These are phyloP conservation scores for Phytophthora pseudosyringae DNA, from an alignment of 352 stramenopile species.

Conservation along the genomic window DNA sequence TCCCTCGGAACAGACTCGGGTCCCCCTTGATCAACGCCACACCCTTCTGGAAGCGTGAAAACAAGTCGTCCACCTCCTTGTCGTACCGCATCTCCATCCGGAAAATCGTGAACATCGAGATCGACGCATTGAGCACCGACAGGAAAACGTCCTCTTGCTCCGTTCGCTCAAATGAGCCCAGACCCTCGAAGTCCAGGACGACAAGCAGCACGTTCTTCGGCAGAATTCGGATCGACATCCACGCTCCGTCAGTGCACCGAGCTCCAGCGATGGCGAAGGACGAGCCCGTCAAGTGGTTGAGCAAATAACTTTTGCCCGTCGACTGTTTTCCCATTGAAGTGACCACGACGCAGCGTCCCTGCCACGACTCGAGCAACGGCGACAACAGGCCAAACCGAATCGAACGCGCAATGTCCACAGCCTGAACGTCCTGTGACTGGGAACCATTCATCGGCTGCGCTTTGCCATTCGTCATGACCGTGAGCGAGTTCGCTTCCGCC, in stretches of 20 bases:
- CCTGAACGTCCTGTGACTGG: constrained; percentile 31
- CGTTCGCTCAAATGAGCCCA: constrained; percentile 74
- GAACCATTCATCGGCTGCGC: constrained; percentile 13
- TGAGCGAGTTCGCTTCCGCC: constrained; percentile 64
- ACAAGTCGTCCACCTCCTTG: constrained; percentile 80
- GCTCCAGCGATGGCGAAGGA: constrained; percentile 72
- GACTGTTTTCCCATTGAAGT: constrained; percentile 74
- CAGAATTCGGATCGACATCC: constrained; percentile 50
- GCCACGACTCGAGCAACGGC: constrained; percentile 47
- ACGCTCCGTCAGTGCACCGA: constrained; percentile 49
- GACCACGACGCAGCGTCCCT: constrained; percentile 42
- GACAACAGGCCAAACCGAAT: constrained; percentile 52
- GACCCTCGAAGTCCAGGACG: constrained; percentile 80
- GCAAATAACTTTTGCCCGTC: constrained; percentile 82
- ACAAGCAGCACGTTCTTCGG: constrained; percentile 57
- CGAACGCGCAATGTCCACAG: constrained; percentile 58
- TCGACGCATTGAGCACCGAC: constrained; percentile 69
- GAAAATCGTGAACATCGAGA: constrained; percentile 82
- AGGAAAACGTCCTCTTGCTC: constrained; percentile 83
- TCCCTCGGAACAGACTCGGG: constrained; percentile 59
- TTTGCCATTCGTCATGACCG: constrained; percentile 60
- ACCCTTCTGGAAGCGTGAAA: constrained; percentile 71
- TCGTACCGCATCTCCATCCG: constrained; percentile 81
- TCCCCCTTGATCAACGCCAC: constrained; percentile 70
- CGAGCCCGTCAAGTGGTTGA: constrained; percentile 77